Base-by-base conservation (phyloP, 257 asterid species). In the Ilex asprella region DNA sequence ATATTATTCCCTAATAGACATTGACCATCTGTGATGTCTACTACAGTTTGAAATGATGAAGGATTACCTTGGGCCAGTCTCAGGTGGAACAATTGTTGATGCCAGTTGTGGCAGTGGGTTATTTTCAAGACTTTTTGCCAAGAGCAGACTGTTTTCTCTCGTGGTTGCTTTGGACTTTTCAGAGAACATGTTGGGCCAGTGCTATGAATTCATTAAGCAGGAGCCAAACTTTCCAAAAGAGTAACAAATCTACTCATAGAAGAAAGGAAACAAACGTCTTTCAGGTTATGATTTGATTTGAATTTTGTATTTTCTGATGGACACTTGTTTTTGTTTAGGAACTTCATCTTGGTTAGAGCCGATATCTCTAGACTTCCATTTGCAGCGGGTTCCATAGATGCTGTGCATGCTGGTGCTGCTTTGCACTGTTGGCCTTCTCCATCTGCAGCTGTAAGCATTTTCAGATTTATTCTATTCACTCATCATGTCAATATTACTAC, bases 331-430 rank as follows among this genome's bases (percentile, higher is more conserved):
- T 70, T 10, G 55, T 71, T 16, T 70, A 87, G 96, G 79, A 82
- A 82, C 75, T 56, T 90, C 51, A 56, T 82, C 62, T 68, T 85
- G 73, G 93, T 87, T 63, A 80, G 93, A 70, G 93, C 96, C n/a
- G 96, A 87, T 73, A 87, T 90, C 51, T 78, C 93, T 1, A 83
- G 95, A 79, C 93, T 90, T 66, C 96, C 96, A 30, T 83, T 90
- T 63, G 87, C 71, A 59, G 78, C 97, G 32, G 75, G 92, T 68
- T 57, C 74, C 12, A 72, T 87, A 65, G 95, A 90, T 72, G 96
- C 88, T 69, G 81, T 90, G 72, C 97, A 90, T 80, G 97, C 95
- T 67, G 97, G 95, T 71, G 97, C 96, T 64, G 97, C 97, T 70
- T 73, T 90, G 67, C 97, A 87, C 75, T 90, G 97, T 47, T 90